Percentiles rank a stretch among this genome's conserved stretches.
Evolutionary conservation across 2,329 filamentous ascomycete genomes (phyloP).

Genomic region (Colletotrichum tabaci): DNA sequence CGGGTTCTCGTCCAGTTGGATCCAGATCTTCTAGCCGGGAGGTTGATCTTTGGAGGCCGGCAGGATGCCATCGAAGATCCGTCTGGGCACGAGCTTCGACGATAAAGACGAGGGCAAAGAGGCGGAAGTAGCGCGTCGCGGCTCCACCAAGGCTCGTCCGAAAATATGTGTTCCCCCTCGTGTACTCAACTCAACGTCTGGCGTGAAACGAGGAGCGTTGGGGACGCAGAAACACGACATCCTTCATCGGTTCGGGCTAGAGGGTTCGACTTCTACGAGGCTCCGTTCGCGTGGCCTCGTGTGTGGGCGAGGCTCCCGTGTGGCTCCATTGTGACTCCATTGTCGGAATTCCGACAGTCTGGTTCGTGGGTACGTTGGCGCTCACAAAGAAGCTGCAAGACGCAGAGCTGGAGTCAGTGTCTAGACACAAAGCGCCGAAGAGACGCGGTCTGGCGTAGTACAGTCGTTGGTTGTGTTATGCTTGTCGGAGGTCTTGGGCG

Average conservation of each 20-base stretch:
- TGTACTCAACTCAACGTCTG: neutral
- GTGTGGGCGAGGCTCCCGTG: too few relatives aligned
- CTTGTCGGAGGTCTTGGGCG: constrained; percentile 17
- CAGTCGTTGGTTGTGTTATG: neutral
- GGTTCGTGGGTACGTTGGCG: neutral
- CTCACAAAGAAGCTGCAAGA: neutral
- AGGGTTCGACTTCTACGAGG: neutral
- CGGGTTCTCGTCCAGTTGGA: too few relatives aligned
- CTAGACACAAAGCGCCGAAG: constrained; percentile 26
- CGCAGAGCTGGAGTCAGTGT: too few relatives aligned
- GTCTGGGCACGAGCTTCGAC: neutral
- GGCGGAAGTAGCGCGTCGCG: neutral
- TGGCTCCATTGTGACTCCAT: neutral
- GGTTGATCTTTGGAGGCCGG: neutral
- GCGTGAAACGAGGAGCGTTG: constrained; percentile 20
- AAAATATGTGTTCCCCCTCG: neutral
- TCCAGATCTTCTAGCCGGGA: too few relatives aligned
- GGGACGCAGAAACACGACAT: constrained; percentile 7
- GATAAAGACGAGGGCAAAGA: neutral
- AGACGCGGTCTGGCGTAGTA: neutral
- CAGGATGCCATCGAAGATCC: neutral
- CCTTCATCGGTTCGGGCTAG: neutral
- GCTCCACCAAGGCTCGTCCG: neutral
- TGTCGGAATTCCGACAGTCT: constrained; percentile 11
- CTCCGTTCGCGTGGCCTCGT: constrained; percentile 3